phyloP scores from a whole-genome alignment of 1,284 basidiomycete species.

The Moesziomyces globuligerus region DNA sequence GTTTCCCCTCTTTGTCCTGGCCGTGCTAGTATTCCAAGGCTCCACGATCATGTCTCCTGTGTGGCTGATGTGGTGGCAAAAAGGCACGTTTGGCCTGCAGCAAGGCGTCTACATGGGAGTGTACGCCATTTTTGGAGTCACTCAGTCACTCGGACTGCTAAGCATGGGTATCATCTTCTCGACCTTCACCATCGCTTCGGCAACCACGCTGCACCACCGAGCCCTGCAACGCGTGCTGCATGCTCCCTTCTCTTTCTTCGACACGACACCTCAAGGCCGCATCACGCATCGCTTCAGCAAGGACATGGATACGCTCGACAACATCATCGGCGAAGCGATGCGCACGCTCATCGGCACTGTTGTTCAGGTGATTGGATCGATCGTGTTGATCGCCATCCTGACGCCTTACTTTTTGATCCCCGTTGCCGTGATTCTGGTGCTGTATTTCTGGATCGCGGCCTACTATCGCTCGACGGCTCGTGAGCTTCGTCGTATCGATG shows the following conservation, averaged over 20 bases:
- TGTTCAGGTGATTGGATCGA: constrained; percentile 76
- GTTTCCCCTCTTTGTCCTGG: constrained; percentile 23
- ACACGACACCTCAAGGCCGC: constrained; percentile 49
- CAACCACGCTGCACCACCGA: constrained; percentile 26
- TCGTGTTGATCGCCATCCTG: constrained; percentile 80
- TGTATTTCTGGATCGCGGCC: constrained; percentile 65
- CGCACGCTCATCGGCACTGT: constrained; percentile 79
- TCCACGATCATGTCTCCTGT: constrained; percentile 40
- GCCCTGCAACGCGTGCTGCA: constrained; percentile 33
- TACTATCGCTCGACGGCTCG: constrained; percentile 39
- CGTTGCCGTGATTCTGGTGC: constrained; percentile 75
- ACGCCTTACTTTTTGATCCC: constrained; percentile 80
- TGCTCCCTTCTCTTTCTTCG: constrained; percentile 51
- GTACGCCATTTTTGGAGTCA: constrained; percentile 39
- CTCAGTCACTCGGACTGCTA: constrained; percentile 35
- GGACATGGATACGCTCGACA: constrained; percentile 65
- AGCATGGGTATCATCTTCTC: constrained; percentile 44
- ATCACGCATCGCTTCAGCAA: constrained; percentile 51
- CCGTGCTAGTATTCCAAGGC: constrained; percentile 34
- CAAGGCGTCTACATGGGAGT: constrained; percentile 47
- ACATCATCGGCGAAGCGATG: constrained; percentile 74
- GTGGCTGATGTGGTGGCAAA: constrained; percentile 46
- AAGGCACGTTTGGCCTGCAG: constrained; percentile 4
- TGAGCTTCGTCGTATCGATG: constrained; percentile 37
- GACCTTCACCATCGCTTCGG: constrained; percentile 30